Evolutionary conservation across 106 monocot genomes (phyloP).

Genomic region (Dendrobium officinale): DNA sequence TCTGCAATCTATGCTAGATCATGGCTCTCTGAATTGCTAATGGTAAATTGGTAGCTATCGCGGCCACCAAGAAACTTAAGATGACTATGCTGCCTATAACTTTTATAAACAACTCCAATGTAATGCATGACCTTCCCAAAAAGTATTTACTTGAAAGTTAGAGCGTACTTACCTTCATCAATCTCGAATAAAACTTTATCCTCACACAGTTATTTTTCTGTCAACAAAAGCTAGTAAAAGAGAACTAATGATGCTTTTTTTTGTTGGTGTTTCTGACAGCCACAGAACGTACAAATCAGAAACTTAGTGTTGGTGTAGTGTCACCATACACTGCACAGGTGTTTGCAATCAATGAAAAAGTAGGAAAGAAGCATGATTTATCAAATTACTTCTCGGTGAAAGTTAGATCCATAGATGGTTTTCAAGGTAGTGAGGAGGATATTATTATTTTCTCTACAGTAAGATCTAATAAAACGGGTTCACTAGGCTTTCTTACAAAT

Average conservation of each 20-base stretch:
- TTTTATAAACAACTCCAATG: too few species aligned
- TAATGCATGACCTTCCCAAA: too few species aligned
- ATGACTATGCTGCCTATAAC: too few species aligned
- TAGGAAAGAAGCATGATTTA: slow-evolving; percentile 10
- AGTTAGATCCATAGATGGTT: slow-evolving; percentile 45
- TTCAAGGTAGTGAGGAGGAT: slow-evolving; percentile 58
- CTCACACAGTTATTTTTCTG: not conserved
- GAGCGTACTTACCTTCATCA: too few species aligned
- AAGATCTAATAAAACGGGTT: slow-evolving; percentile 33
- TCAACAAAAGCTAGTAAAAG: not conserved
- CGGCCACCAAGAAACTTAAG: too few species aligned
- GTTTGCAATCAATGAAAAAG: slow-evolving; percentile 18
- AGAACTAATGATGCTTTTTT: not conserved
- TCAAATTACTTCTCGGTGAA: slow-evolving; percentile 13
- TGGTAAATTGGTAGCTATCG: too few species aligned
- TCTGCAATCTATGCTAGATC: too few species aligned
- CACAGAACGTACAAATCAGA: not conserved
- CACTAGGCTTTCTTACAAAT: slow-evolving; percentile 51
- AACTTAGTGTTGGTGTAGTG: slow-evolving; percentile 36
- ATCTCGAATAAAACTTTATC: too few species aligned
- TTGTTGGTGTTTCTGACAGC: slow-evolving; percentile 9
- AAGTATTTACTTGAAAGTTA: too few species aligned
- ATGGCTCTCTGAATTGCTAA: too few species aligned
- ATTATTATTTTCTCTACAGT: slow-evolving; percentile 51
- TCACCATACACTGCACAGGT: slow-evolving; percentile 48